A percentile compares a stretch with the other conserved stretches of the same genome.
Evolutionary conservation across 208 protist species (phyloP).

Genomic region (Paratrypanosoma confusum): DNA sequence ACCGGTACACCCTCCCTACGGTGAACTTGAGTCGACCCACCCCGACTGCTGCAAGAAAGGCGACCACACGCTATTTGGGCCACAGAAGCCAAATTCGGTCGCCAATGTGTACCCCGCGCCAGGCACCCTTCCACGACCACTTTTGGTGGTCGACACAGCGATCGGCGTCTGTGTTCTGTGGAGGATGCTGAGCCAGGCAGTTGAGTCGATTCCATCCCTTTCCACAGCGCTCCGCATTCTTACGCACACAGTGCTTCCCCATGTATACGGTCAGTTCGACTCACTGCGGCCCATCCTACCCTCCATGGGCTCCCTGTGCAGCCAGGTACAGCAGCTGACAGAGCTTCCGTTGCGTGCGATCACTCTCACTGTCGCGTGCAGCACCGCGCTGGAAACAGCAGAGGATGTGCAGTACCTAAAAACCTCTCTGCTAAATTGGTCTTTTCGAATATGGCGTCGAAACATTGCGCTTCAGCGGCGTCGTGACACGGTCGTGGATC

Average conservation of each 20-base stretch:
- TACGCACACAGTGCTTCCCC: constrained; percentile 53
- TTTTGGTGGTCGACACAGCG: constrained; percentile 60
- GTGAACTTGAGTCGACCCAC: background rate
- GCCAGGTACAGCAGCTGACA: constrained; percentile 60
- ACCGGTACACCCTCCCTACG: background rate
- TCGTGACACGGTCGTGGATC: background rate
- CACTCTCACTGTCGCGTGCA: constrained; percentile 12
- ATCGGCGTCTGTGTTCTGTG: constrained; percentile 49
- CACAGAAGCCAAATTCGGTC: constrained; percentile 13
- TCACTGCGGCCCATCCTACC: constrained; percentile 25
- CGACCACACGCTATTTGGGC: background rate
- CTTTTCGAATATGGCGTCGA: constrained; percentile 54
- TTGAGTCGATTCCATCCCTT: constrained; percentile 30
- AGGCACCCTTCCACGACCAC: constrained; percentile 30
- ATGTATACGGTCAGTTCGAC: constrained; percentile 61
- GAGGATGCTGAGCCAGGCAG: constrained; percentile 57
- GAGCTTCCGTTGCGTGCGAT: constrained; percentile 35
- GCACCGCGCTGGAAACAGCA: constrained; percentile 21
- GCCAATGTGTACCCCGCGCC: constrained; percentile 48
- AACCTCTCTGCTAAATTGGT: constrained; percentile 46
- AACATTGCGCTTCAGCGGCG: constrained; percentile 12
- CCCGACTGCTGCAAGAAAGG: background rate
- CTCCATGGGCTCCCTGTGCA: constrained; percentile 35
- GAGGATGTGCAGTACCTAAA: constrained; percentile 57
- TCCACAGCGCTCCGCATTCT: constrained; percentile 50